Base-by-base conservation (phyloP, 345 rosid genomes). In the Bruguiera parviflora region DNA sequence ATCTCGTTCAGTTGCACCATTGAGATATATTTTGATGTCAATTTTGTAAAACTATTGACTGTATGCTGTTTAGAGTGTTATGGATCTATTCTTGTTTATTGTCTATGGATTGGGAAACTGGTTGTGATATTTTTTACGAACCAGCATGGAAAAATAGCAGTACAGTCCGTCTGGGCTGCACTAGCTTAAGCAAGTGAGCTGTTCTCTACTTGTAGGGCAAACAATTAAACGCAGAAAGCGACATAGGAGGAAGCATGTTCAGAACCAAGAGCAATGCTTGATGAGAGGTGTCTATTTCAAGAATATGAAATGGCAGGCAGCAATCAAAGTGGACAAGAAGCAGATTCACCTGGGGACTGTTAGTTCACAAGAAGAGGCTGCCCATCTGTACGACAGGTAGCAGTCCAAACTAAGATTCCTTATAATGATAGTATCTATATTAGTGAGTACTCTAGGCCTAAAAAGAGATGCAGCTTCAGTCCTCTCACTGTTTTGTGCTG, bases 231-330 rank as follows among this genome's bases (percentile, higher is more conserved):
- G 92, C 63, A 84, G 98, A 83, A 94, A 94, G 87, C 83, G 81
- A 59, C 98, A 91, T 75, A 86, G 93, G 71, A 87, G 98, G 74
- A 94, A 91, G 79, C 90, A 82, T 53, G 77, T 87, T 65, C 89
- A 86, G 67, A 89, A 91, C 81, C 98, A 94, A 79, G 97, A 94
- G 80, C 89, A 85, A 39, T 94, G 98, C 78, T 71, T 91, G 58
- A 88, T 94, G 98, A 91, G 98, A 83, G 98, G 98, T 51, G 98
- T 94, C 24, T 94, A 94, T 76, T 94, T 82, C 88, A 94, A 94
- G 81, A 94, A 94, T 70, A 94, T 91, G 97, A 94, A 94, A 83
- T 94, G 98, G 98, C 98, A 94, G 71, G 98, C 98, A 0, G 98
- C 98, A 24, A 94, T 91, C 68, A 94, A 94, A 79, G 98, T 94